Conservation (phyloP, 2,329 filamentous ascomycete genomes). For the Penicillium freii region DNA sequence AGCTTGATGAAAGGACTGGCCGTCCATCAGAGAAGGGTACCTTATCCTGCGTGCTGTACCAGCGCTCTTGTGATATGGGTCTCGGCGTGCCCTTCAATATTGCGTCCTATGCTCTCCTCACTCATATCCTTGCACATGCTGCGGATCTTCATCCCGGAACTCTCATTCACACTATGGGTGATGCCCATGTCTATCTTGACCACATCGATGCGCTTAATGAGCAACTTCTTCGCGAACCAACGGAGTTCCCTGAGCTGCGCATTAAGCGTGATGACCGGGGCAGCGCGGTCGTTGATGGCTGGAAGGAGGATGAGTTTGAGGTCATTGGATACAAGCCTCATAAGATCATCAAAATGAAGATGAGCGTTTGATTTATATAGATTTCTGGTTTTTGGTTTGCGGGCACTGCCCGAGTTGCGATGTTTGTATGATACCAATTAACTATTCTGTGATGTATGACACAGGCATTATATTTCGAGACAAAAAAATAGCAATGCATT, state of each 20-base stretch:
- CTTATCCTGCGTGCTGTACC: constrained; percentile 86
- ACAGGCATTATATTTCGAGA: background rate
- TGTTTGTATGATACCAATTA: constrained; percentile 26
- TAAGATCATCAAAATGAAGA: constrained; percentile 94
- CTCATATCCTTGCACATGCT: constrained; percentile 90
- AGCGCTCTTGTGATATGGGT: constrained; percentile 94
- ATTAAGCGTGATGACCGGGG: constrained; percentile 67
- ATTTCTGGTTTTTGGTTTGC: background rate
- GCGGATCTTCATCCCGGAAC: constrained; percentile 81
- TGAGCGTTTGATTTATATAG: constrained; percentile 68
- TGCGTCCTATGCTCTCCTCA: constrained; percentile 86
- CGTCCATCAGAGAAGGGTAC: constrained; percentile 57
- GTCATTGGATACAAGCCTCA: constrained; percentile 87
- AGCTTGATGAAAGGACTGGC: constrained; percentile 29
- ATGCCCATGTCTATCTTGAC: constrained; percentile 94
- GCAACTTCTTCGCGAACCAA: constrained; percentile 77
- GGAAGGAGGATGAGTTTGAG: constrained; percentile 83
- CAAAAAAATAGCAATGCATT: constrained; percentile 1
- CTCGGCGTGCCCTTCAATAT: constrained; percentile 98
- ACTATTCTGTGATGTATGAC: constrained; percentile 8
- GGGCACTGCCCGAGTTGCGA: constrained; percentile 9
- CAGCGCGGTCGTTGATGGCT: constrained; percentile 88
- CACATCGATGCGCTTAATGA: constrained; percentile 82
- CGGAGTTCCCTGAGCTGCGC: constrained; percentile 73
- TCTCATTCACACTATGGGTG: constrained; percentile 93